phyloP scores from a whole-genome alignment of 352 stramenopile species.

The Pelagophyceae sp. region DNA sequence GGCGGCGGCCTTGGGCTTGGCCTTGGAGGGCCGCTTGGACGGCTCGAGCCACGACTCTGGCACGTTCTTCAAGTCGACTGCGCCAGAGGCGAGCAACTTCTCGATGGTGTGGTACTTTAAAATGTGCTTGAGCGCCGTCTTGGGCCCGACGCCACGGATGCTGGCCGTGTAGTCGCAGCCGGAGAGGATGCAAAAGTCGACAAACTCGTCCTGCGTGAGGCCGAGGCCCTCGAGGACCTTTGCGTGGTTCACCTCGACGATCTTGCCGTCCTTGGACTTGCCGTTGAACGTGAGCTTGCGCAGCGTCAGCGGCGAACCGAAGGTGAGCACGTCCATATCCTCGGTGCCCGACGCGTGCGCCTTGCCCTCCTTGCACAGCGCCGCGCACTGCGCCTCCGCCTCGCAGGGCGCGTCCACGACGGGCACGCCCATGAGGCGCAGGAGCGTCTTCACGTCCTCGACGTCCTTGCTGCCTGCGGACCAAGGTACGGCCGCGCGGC shows the following conservation, averaged over 20 bases:
- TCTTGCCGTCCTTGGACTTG: conserved; percentile 35
- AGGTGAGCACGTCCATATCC: conserved; percentile 98
- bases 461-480: conserved; percentile 3
- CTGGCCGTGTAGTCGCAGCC: conserved; percentile 97
- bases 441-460: conserved; percentile 28
- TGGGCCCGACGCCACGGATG: conserved; percentile 92
- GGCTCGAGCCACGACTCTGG: conserved; percentile 46
- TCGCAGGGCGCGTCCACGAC: conserved; percentile 91
- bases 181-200: conserved; percentile 97
- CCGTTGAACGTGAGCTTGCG: conserved; percentile 65
- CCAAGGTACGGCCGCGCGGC: too few relatives aligned
- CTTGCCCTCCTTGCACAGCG: conserved; percentile 77
- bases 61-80: conserved; percentile 52
- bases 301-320: conserved; percentile 87
- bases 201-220: conserved; percentile 87
- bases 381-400: conserved; percentile 93
- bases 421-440: conserved; percentile 88
- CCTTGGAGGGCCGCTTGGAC: conserved; percentile 12
- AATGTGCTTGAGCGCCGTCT: conserved; percentile 93
- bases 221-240: conserved; percentile 81
- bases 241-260: conserved; percentile 50
- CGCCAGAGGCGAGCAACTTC: conserved; percentile 66
- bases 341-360: conserved; percentile 91
- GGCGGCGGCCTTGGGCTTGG: too few relatives aligned
- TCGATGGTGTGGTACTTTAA: conserved; percentile 89